These are phyloP conservation scores for Lathyrus tuberosus DNA, from an alignment of 306 rosid genomes.

Conservation along the genomic window DNA sequence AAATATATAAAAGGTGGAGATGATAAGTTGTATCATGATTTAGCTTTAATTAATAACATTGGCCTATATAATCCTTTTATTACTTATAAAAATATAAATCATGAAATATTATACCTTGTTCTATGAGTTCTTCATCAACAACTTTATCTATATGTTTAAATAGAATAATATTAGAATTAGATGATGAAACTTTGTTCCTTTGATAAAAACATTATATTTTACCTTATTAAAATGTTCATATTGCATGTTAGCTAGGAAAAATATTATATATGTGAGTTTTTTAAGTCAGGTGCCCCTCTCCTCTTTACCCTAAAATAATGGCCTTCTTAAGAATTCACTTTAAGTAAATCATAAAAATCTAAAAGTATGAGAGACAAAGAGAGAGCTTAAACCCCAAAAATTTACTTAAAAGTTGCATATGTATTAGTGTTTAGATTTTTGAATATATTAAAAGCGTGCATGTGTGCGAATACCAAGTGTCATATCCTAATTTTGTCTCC, in stretches of 20 bases:
- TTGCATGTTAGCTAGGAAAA: conserved; percentile 80
- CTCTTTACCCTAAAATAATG: conserved; percentile 61
- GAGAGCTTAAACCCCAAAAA: conserved; percentile 15
- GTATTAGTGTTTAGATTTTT: no score
- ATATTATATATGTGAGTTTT: conserved; percentile 70
- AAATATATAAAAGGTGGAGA: conserved; percentile 3
- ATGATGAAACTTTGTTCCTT: background rate
- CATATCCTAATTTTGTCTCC: no score
- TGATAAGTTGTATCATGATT: conserved; percentile 6
- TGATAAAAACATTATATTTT: conserved; percentile 15
- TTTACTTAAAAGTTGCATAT: conserved; percentile 25
- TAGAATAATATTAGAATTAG: conserved; percentile 25
- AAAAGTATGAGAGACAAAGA: conserved; percentile 8
- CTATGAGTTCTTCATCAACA: conserved; percentile 67
- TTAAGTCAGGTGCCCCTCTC: conserved; percentile 68
- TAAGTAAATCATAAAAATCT: conserved; percentile 21
- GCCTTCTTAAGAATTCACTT: conserved; percentile 16
- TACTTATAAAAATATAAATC: conserved; percentile 5
- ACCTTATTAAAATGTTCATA: conserved; percentile 93
- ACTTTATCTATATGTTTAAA: conserved; percentile 69
- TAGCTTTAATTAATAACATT: conserved; percentile 7
- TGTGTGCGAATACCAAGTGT: no score
- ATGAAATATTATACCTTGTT: conserved; percentile 56
- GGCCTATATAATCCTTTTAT: conserved; percentile 11
- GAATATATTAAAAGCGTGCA: no score